A percentile compares a stretch with the other conserved stretches of the same genome.
Evolutionary conservation across 2,329 filamentous ascomycete genomes (phyloP).

Genomic region (Botrytis fragariae): DNA sequence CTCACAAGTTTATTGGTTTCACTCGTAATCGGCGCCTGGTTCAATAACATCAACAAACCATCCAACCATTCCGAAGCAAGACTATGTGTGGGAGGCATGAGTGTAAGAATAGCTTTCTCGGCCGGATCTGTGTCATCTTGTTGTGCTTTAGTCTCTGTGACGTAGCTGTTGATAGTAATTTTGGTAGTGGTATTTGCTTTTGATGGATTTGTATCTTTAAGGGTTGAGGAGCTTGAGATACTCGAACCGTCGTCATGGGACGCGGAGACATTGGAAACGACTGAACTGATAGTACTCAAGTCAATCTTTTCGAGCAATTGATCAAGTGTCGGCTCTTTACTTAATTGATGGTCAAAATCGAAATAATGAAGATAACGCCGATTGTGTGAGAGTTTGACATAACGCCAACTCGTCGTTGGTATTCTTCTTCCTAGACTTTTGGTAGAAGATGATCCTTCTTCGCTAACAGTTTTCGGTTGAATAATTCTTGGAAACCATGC

Average conservation of each 20-base stretch:
- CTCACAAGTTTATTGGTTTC: conserved; percentile 89
- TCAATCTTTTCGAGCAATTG: conserved; percentile 79
- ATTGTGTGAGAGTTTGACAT: conserved; percentile 86
- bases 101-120: conserved; percentile 75
- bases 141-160: conserved; percentile 34
- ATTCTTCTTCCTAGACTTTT: conserved; percentile 23
- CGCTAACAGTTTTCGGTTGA: conserved; percentile 46
- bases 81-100: conserved; percentile 77
- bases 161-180: conserved; percentile 84
- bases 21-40: conserved; percentile 93
- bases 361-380: conserved; percentile 85
- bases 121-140: conserved; percentile 42
- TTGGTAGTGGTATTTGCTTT: conserved; percentile 58
- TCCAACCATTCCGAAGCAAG: conserved; percentile 96
- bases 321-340: conserved; percentile 69
- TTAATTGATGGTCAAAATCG: conserved; percentile 68
- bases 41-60: conserved; percentile 88
- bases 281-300: conserved; percentile 81
- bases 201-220: conserved; percentile 40
- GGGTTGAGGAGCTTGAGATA: conserved; percentile 43
- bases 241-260: conserved; percentile 50
- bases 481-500: conserved; percentile 69
- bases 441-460: conserved; percentile 36
- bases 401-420: conserved; percentile 60
- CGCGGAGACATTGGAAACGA: conserved; percentile 76